These are phyloP conservation scores for Chaetomium olivaceum DNA, from an alignment of 2,329 filamentous ascomycete species.

Conservation along the genomic window DNA sequence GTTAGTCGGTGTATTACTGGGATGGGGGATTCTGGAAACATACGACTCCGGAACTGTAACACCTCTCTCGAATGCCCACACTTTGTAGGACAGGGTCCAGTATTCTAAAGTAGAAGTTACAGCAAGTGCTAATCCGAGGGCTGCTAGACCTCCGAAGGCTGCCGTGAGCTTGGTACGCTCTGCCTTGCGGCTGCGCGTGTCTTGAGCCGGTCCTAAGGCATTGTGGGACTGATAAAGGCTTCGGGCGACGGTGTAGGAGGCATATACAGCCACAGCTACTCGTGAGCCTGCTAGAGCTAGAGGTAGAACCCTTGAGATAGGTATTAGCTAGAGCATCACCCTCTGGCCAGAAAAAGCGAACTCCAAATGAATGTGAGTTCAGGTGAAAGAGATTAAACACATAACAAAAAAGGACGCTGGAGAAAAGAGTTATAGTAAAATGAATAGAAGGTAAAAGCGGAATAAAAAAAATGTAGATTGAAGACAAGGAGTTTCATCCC, in stretches of 20 bases:
- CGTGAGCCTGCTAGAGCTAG: constrained; percentile 36
- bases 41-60: constrained; percentile 38
- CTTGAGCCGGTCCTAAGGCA: constrained; percentile 39
- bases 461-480: too few species aligned
- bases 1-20: background rate
- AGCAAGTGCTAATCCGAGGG: constrained; percentile 36
- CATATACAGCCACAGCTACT: constrained; percentile 36
- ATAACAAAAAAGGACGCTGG: too few species aligned
- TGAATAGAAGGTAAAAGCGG: too few species aligned
- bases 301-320: constrained; percentile 36
- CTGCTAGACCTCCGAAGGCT: constrained; percentile 39
- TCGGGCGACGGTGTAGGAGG: constrained; percentile 37
- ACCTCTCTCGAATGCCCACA: constrained; percentile 44
- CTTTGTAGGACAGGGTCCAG: constrained; percentile 41
- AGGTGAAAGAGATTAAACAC: too few species aligned
- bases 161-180: constrained; percentile 39
- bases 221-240: constrained; percentile 42
- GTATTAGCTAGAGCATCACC: background rate
- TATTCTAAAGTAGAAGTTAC: constrained; percentile 37
- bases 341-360: too few species aligned
- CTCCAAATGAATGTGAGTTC: too few species aligned
- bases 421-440: too few species aligned
- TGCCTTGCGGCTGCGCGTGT: constrained; percentile 40
- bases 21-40: background rate
- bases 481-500: too few species aligned